These are phyloP conservation scores for Diddensiella caesifluorescens DNA, from an alignment of 805 yeast species.

Conservation along the genomic window DNA sequence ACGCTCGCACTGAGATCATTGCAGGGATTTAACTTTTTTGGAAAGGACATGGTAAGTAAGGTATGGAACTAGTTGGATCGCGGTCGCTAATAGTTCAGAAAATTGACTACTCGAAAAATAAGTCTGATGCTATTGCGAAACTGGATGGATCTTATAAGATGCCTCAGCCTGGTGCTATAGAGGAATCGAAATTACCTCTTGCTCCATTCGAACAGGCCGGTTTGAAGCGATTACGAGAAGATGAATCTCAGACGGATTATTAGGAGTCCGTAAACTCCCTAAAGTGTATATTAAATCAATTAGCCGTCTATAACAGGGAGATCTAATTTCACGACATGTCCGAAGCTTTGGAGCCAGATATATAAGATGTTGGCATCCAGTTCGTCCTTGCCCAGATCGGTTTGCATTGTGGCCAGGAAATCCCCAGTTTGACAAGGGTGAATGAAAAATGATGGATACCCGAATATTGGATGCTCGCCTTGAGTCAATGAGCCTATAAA, in stretches of 20 bases:
- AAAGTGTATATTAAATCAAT: not conserved
- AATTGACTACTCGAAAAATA: constrained; percentile 29
- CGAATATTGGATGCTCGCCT: constrained; percentile 29
- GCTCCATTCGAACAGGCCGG: constrained; percentile 13
- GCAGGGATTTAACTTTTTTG: constrained; percentile 31
- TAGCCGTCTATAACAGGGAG: constrained; percentile 1
- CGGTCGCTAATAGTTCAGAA: too few relatives aligned
- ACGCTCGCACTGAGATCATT: constrained; percentile 28
- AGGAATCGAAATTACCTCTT: constrained; percentile 17
- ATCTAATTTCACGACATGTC: constrained; percentile 30
- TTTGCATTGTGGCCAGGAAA: constrained; percentile 12
- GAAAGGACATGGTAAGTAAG: constrained; percentile 27
- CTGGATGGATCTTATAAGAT: constrained; percentile 27
- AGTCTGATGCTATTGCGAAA: constrained; percentile 29
- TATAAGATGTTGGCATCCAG: constrained; percentile 11
- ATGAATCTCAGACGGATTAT: not conserved
- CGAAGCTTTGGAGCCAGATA: constrained; percentile 29
- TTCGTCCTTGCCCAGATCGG: constrained; percentile 5
- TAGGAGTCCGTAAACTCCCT: too few relatives aligned
- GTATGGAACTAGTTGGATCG: too few relatives aligned
- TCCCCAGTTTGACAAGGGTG: constrained; percentile 41
- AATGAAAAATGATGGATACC: constrained; percentile 28
- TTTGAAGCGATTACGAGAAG: constrained; percentile 3
- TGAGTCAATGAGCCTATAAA: constrained; percentile 20
- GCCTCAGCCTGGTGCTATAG: constrained; percentile 18